Base-by-base conservation (phyloP, 495 filamentous ascomycete species). In the Podospora conica region DNA sequence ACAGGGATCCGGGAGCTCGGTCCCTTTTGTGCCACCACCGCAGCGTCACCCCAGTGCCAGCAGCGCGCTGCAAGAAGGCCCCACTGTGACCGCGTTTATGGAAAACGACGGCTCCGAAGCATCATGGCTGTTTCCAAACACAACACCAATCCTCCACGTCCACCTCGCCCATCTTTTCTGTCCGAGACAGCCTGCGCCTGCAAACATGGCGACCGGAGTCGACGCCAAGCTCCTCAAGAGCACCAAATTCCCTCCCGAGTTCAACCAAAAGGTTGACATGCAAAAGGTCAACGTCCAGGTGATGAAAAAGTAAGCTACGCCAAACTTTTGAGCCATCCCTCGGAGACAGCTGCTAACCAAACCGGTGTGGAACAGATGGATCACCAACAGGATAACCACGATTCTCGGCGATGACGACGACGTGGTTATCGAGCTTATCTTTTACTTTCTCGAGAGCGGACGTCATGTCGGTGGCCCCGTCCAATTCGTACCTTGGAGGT, bases 211-310 rank as follows among this genome's bases (percentile, higher is more conserved):
- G 69, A 84, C 83, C 63, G 87, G 83, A 65, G 91, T 93, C 40
- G 92, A 97, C 75, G 86, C 89, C 65, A 96, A 96, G 83, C 84
- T 95, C 74, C 81, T 96, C 55, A 89, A 88, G 83, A 83, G 86
- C 77, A 97, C 92, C 63, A 97, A 96, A 75, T 97, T 97, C 71
- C 95, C 95, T 57, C 85, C 88, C 9, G 95, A 98, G 76, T 98
- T 97, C 77, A 94, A 83, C 72, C 86, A 89, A 75, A 97, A 96
- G 83, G 96, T 99, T 53, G 93, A 99, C 80, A 96, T 95, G 88
- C 85, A 86, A 65, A 99, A 98, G 80, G 91, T 98, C 74, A 97
- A 97, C 71, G 81, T 96, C 23, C 93, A 96, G 77, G 91, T 98
- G 64, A 94, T 98, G 87, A 97, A 97, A 83, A 96, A 92, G 92